Evolutionary conservation across 495 filamentous ascomycete species (phyloP), one percentile per base, ranked within the genome.

Genomic region (Hypoxylon subgilvum): DNA sequence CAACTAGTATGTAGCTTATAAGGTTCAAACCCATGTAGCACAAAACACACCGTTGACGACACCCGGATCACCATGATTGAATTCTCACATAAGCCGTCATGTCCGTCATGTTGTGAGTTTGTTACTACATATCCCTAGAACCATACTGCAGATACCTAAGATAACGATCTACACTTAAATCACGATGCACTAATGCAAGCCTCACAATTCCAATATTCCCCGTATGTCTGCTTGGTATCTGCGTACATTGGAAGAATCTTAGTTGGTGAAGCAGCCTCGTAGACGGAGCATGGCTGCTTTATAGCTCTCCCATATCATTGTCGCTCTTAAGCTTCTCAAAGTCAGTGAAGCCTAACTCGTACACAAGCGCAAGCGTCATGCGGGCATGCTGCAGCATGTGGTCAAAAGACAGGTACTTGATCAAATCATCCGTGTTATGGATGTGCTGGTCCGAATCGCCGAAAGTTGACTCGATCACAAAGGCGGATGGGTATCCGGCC

Each of bases 351-450:
- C 85, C 92, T 56, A 96, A 73, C 79, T 99, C 94, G 67, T 95
- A 96, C 10, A 85, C 92, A 65, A 97, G 84, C 1, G 86, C 90
- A 44, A 97, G 76, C 18, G 91, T 96, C 82, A 99, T 79, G 72
- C 88, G 88, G 1, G 92, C 94, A 72, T 99, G 94, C 76, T 99
- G 89, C 47, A 96, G 79, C 94, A 99, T 99, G 72, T 99, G 94
- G 68, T 95, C 89, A 68, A 97, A 97, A 68, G 86, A 91, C 51
- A 99, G 77, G 60, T 89, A 90, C 69, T 94, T 84, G 63, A 97
- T 88, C 69, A 82, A 79, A 71, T 99, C 94, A 42, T 95, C 89
- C 1, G 90, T 90, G 17, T 88, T 88, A 73, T 97, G 95, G 65
- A 98, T 96, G 60, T 91, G 85, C 72, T 90, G 85, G 70, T 96